These are phyloP conservation scores for Bisporella sp. DNA, from an alignment of 2,329 filamentous ascomycete species.

Conservation along the genomic window DNA sequence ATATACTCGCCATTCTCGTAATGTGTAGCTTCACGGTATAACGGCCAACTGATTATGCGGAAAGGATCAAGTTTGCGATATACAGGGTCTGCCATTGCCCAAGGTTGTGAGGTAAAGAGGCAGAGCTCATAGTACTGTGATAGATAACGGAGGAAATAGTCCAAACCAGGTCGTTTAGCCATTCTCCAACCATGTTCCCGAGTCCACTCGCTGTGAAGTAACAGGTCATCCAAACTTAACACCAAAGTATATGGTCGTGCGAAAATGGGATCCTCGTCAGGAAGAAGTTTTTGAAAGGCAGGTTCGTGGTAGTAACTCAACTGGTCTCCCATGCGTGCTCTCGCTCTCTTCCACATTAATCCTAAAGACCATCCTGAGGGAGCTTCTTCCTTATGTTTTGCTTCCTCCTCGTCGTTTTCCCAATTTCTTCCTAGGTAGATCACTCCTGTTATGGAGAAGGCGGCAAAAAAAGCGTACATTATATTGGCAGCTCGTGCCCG, in stretches of 20 bases:
- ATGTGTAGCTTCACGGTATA: conserved; percentile 94
- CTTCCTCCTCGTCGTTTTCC: conserved; percentile 67
- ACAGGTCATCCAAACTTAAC: conserved; percentile 84
- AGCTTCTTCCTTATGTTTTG: conserved; percentile 55
- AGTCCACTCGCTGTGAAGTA: conserved; percentile 92
- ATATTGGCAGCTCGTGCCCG: conserved; percentile 71
- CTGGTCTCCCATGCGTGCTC: conserved; percentile 66
- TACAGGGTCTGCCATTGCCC: conserved; percentile 76
- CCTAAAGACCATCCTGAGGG: conserved; percentile 72
- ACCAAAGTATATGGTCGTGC: conserved; percentile 89
- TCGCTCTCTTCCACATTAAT: conserved; percentile 75
- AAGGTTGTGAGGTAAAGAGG: conserved; percentile 86
- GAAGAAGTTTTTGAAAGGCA: conserved; percentile 87
- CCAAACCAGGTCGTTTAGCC: conserved; percentile 88
- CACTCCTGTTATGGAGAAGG: conserved; percentile 41
- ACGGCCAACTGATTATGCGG: conserved; percentile 88
- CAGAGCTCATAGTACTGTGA: conserved; percentile 98
- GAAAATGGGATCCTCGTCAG: conserved; percentile 70
- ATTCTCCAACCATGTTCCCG: conserved; percentile 92
- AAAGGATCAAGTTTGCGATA: conserved; percentile 92
- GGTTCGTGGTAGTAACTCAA: conserved; percentile 94
- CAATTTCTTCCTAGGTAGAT: conserved; percentile 83
- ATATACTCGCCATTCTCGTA: conserved; percentile 95
- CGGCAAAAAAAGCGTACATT: conserved; percentile 56
- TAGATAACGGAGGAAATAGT: conserved; percentile 96